Evolutionary conservation across 441 rosid species (phyloP).

Genomic region (Capsella rubella): DNA sequence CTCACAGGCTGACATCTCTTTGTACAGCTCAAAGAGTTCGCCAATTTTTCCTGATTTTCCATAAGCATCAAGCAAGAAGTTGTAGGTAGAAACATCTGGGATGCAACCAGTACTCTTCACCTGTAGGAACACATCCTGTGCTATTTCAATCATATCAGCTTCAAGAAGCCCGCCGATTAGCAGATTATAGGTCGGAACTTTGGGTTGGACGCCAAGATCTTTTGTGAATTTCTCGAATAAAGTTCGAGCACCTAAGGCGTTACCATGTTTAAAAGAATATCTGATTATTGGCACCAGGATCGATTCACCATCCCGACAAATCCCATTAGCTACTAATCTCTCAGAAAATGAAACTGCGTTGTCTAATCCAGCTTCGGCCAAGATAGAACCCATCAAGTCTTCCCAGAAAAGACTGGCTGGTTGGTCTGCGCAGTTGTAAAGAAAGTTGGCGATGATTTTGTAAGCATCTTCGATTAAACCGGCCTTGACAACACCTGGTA

Average conservation of each 20-base stretch:
- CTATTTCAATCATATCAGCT: constrained; percentile 52
- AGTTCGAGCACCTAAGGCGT: constrained; percentile 58
- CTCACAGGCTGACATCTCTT: constrained; percentile 67
- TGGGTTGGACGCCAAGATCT: constrained; percentile 61
- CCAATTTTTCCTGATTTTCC: constrained; percentile 71
- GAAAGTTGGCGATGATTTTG: constrained; percentile 66
- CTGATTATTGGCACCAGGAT: constrained; percentile 71
- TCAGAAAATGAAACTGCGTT: constrained; percentile 69
- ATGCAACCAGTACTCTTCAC: constrained; percentile 70
- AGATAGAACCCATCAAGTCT: constrained; percentile 76
- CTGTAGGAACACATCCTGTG: constrained; percentile 59
- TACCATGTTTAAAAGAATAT: constrained; percentile 65
- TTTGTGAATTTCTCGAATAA: constrained; percentile 67
- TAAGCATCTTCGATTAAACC: constrained; percentile 71
- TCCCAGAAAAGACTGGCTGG: constrained; percentile 60
- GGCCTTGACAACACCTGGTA: constrained; percentile 79
- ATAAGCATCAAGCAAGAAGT: constrained; percentile 70
- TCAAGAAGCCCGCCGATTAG: constrained; percentile 74
- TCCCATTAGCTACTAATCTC: constrained; percentile 54
- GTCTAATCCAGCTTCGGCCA: constrained; percentile 68
- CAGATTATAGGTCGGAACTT: constrained; percentile 59
- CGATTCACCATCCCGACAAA: constrained; percentile 65
- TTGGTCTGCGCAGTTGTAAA: constrained; percentile 44
- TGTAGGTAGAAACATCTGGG: constrained; percentile 74
- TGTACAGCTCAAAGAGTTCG: constrained; percentile 61